Evolutionary conservation across 2,329 filamentous ascomycete species (phyloP).

Genomic region (Simplicillium aogashimaense): DNA sequence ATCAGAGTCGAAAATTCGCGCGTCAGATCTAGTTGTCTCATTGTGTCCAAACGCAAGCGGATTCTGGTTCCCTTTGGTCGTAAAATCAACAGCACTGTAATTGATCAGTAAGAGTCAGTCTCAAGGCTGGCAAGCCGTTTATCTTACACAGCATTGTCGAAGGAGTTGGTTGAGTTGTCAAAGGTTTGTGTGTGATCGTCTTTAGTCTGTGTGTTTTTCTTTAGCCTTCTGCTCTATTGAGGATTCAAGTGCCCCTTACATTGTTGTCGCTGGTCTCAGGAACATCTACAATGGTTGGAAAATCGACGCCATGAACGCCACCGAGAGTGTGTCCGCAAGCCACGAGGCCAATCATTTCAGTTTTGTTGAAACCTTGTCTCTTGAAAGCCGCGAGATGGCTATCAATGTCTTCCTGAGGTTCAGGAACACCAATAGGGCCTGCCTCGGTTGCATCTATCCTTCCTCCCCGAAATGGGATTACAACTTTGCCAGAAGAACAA

Average conservation of each 20-base stretch:
- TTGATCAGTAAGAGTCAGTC: neutral
- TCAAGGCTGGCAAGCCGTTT: neutral
- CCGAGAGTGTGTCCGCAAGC: conserved; percentile 25
- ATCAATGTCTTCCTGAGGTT: conserved; percentile 16
- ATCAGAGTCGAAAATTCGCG: conserved; percentile 31
- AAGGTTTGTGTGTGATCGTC: conserved; percentile 23
- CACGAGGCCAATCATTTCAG: conserved; percentile 24
- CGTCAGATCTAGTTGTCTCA: conserved; percentile 28
- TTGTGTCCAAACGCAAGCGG: conserved; percentile 30
- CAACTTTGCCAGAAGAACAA: conserved; percentile 20
- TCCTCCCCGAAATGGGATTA: conserved; percentile 18
- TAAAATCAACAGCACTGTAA: conserved; percentile 26
- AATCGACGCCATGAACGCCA: conserved; percentile 33
- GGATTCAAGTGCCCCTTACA: neutral
- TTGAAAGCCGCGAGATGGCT: conserved; percentile 16
- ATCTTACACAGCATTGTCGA: conserved; percentile 27
- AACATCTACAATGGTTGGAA: conserved; percentile 14
- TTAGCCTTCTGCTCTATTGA: neutral
- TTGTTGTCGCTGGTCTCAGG: neutral
- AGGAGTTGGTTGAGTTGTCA: conserved; percentile 24
- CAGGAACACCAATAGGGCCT: conserved; percentile 19
- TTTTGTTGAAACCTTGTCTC: conserved; percentile 18
- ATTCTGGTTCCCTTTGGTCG: conserved; percentile 29
- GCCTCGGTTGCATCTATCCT: conserved; percentile 19
- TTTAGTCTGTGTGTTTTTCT: neutral